These are phyloP conservation scores for Globisporangium splendens DNA, from an alignment of 352 stramenopile genomes.

Conservation along the genomic window DNA sequence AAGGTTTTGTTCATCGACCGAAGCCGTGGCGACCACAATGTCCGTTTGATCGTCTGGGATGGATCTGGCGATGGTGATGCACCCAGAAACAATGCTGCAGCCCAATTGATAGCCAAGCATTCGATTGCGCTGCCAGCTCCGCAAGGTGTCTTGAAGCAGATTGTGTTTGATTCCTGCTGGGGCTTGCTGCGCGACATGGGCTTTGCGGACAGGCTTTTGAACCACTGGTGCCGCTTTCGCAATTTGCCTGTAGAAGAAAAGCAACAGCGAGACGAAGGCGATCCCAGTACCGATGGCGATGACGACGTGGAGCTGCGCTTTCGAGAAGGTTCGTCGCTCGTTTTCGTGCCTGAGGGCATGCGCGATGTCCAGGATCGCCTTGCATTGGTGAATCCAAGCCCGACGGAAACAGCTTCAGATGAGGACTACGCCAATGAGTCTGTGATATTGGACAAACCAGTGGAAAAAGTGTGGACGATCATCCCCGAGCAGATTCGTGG, in stretches of 20 bases:
- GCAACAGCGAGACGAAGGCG: slow-evolving; percentile 13
- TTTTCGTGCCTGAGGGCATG: slow-evolving; percentile 47
- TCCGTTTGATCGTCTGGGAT: slow-evolving; percentile 62
- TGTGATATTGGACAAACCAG: background rate
- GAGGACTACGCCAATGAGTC: background rate
- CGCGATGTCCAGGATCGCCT: slow-evolving; percentile 45
- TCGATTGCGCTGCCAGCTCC: slow-evolving; percentile 17
- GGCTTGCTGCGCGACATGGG: slow-evolving; percentile 49
- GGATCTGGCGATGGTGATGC: slow-evolving; percentile 37
- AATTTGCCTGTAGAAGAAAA: slow-evolving; percentile 55
- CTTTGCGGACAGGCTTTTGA: slow-evolving; percentile 32
- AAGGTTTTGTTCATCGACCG: slow-evolving; percentile 38
- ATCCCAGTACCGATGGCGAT: slow-evolving; percentile 13
- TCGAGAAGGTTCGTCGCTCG: slow-evolving; percentile 61
- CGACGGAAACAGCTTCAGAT: background rate
- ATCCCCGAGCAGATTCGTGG: slow-evolving; percentile 45
- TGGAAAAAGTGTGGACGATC: slow-evolving; percentile 22
- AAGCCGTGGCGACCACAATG: slow-evolving; percentile 15
- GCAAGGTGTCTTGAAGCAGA: slow-evolving; percentile 47
- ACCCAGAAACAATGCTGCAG: slow-evolving; percentile 13
- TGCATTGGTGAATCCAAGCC: background rate
- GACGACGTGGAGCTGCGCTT: slow-evolving; percentile 38
- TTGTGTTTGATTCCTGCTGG: slow-evolving; percentile 73
- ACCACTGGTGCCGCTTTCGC: slow-evolving; percentile 68
- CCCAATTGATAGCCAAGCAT: slow-evolving; percentile 16